Percentiles rank a stretch among this genome's conserved stretches.
Evolutionary conservation across 768 basidiomycete species (phyloP).

Genomic region (Rubroboletus satanas): DNA sequence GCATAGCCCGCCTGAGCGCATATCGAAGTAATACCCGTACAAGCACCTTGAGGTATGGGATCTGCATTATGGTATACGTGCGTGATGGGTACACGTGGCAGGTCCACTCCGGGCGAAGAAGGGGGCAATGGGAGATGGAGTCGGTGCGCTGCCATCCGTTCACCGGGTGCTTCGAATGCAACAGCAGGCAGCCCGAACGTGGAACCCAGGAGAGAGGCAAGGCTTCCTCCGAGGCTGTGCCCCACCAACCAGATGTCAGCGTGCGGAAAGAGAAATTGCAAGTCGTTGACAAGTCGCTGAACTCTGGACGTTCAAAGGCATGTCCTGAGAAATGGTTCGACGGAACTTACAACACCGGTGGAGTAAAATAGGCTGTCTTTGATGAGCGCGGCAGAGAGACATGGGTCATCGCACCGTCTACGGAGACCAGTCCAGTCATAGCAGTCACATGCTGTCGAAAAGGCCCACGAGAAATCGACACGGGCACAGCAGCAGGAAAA

Average conservation of each 20-base stretch:
- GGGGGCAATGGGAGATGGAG: slow-evolving; percentile 61
- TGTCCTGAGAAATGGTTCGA: background rate
- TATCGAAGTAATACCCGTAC: slow-evolving; percentile 46
- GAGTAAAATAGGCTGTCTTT: slow-evolving; percentile 93
- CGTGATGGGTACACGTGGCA: slow-evolving; percentile 29
- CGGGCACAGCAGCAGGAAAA: slow-evolving; percentile 94
- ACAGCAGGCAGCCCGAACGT: slow-evolving; percentile 65
- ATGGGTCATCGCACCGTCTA: slow-evolving; percentile 74
- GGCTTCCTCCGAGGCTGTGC: slow-evolving; percentile 59
- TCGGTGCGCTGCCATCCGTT: slow-evolving; percentile 55
- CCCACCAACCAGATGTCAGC: slow-evolving; percentile 62
- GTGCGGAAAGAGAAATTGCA: slow-evolving; percentile 53
- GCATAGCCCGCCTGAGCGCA: slow-evolving; percentile 68
- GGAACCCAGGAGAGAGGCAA: slow-evolving; percentile 59
- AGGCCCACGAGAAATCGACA: slow-evolving; percentile 83
- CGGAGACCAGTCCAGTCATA: slow-evolving; percentile 47
- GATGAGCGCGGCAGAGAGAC: slow-evolving; percentile 78
- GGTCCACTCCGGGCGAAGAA: background rate
- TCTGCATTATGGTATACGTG: slow-evolving; percentile 71
- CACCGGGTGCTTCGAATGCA: slow-evolving; percentile 63
- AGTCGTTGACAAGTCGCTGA: slow-evolving; percentile 55
- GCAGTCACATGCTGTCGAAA: slow-evolving; percentile 86
- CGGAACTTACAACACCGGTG: slow-evolving; percentile 66
- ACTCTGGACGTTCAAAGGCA: slow-evolving; percentile 6
- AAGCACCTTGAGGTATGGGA: slow-evolving; percentile 60